Conservation (phyloP, 2,329 filamentous ascomycete genomes). For the Talaromyces sp. region DNA sequence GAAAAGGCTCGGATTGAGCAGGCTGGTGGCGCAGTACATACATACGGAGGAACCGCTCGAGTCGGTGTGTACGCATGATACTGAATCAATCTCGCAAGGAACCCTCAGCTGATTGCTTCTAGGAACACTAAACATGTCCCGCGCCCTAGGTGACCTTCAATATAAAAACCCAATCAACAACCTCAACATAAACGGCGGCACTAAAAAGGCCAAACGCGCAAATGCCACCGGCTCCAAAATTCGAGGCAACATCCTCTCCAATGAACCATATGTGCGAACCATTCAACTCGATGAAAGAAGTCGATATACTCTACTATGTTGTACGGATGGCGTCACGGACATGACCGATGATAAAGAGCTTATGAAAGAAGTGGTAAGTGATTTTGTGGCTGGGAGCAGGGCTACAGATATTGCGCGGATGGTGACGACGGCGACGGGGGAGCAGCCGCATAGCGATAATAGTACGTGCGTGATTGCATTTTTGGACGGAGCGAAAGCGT, state of each 20-base stretch:
- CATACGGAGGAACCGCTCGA: slow-evolving; percentile 27
- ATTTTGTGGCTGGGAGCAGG: slow-evolving; percentile 28
- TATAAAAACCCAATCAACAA: slow-evolving; percentile 37
- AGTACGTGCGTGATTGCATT: slow-evolving; percentile 32
- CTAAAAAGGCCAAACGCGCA: slow-evolving; percentile 22
- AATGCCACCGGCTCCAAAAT: slow-evolving; percentile 19
- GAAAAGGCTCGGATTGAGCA: slow-evolving; percentile 32
- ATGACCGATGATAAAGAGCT: slow-evolving; percentile 28
- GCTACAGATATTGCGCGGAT: slow-evolving; percentile 31
- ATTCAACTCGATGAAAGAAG: slow-evolving; percentile 24
- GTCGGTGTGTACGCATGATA: slow-evolving; percentile 24
- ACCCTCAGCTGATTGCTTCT: not conserved
- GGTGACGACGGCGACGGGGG: slow-evolving; percentile 23
- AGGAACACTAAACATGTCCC: slow-evolving; percentile 37
- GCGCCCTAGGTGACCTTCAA: slow-evolving; percentile 36
- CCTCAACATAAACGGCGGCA: slow-evolving; percentile 18
- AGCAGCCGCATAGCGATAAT: slow-evolving; percentile 29
- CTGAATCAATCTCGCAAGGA: not conserved
- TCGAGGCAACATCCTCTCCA: slow-evolving; percentile 33
- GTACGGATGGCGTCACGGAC: slow-evolving; percentile 33
- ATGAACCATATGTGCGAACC: slow-evolving; percentile 29
- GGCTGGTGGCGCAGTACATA: slow-evolving; percentile 30
- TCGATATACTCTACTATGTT: slow-evolving; percentile 30
- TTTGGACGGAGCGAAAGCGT: slow-evolving; percentile 29
- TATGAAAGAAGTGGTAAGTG: slow-evolving; percentile 31